A percentile compares a stretch with the other conserved stretches of the same genome.
Evolutionary conservation across 345 rosid genomes (phyloP).

Genomic region (Melaleuca alternifolia): DNA sequence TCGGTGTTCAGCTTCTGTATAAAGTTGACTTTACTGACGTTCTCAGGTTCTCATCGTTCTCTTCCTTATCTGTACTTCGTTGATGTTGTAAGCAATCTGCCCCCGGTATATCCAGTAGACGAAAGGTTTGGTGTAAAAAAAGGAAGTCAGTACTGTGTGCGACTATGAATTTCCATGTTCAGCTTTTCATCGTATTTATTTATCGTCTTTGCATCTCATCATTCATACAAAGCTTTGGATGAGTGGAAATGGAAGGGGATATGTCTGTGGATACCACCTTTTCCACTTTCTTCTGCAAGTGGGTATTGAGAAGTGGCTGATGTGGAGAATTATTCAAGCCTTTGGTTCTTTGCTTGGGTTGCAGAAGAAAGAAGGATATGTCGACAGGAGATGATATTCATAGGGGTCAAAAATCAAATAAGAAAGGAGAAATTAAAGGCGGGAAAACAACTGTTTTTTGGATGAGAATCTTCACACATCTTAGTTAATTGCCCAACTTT

Average conservation of each 20-base stretch:
- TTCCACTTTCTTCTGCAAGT: background rate
- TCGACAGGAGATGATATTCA: background rate
- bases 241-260: background rate
- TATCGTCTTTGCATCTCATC: background rate
- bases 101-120: background rate
- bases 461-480: background rate
- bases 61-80: background rate
- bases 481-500: background rate
- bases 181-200: background rate
- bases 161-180: background rate
- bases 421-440: background rate
- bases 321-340: background rate
- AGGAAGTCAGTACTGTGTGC: background rate
- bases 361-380: background rate
- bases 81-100: background rate
- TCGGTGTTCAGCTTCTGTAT: slow-evolving; percentile 57
- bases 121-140: background rate
- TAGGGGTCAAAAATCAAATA: background rate
- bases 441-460: background rate
- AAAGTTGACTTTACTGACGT: background rate
- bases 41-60: background rate
- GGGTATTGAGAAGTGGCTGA: background rate
- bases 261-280: background rate
- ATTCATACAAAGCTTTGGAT: background rate
- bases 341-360: background rate